phyloP scores from a whole-genome alignment of 257 asterid genomes.

The Solanum rostratum region DNA sequence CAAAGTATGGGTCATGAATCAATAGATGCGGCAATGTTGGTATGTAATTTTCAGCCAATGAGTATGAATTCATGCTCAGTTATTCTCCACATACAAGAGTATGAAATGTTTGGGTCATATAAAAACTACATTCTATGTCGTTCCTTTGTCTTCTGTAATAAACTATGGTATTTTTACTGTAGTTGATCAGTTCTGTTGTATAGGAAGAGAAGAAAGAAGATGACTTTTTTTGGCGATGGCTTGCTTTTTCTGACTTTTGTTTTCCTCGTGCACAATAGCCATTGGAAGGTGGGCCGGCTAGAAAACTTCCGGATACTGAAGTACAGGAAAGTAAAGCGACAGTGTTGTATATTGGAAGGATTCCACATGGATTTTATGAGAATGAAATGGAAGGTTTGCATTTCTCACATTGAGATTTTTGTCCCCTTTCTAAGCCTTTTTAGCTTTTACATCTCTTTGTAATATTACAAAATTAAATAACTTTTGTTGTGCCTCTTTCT shows the following conservation, averaged over 20 bases:
- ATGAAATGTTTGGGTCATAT: not conserved
- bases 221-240: not conserved
- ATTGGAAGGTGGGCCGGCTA: constrained; percentile 68
- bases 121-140: not conserved
- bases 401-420: not conserved
- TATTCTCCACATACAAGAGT: not conserved
- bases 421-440: not conserved
- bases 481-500: not conserved
- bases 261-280: constrained; percentile 29
- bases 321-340: constrained; percentile 48
- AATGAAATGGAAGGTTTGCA: constrained; percentile 78
- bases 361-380: constrained; percentile 96
- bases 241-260: not conserved
- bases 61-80: not conserved
- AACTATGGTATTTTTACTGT: not conserved
- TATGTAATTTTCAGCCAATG: not conserved
- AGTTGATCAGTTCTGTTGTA: not conserved
- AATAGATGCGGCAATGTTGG: not conserved
- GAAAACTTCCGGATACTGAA: constrained; percentile 31
- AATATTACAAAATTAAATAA: not conserved
- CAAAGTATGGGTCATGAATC: not conserved
- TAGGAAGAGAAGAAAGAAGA: not conserved
- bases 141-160: not conserved
- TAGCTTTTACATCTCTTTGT: not conserved
- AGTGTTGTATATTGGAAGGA: constrained; percentile 78